Conservation (phyloP, 257 asterid genomes). For the Gentiana dahurica region DNA sequence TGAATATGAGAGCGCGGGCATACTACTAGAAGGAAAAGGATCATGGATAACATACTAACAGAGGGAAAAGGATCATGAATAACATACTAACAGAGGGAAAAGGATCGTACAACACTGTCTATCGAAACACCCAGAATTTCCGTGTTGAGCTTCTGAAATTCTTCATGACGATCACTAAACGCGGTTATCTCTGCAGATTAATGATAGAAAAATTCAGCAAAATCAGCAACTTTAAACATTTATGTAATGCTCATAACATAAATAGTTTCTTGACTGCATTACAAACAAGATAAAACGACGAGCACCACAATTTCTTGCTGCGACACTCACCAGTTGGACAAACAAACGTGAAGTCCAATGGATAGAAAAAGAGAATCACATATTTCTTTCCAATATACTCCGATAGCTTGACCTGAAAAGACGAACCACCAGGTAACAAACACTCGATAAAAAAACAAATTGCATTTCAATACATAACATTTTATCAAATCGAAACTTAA, state of each 20-base stretch:
- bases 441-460: neutral
- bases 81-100: neutral
- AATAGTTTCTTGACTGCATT: neutral
- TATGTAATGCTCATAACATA: neutral
- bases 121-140: conserved; percentile 37
- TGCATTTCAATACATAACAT: neutral
- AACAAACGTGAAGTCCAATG: conserved; percentile 67
- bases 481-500: neutral
- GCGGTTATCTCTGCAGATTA: conserved; percentile 71
- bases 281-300: neutral
- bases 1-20: too few relatives aligned
- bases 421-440: neutral
- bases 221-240: conserved; percentile 5
- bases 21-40: too few relatives aligned
- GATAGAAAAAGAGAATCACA: conserved; percentile 77
- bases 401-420: conserved; percentile 84
- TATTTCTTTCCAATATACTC: conserved; percentile 86
- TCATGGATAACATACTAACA: too few relatives aligned
- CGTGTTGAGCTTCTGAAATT: conserved; percentile 34
- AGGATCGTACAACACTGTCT: conserved; percentile 38
- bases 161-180: conserved; percentile 42
- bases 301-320: neutral
- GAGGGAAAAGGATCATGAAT: too few relatives aligned
- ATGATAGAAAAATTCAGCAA: conserved; percentile 1
- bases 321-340: conserved; percentile 85